Base-by-base conservation (phyloP, 805 yeast genomes). In the Kodamaea hsintzibuensis region DNA sequence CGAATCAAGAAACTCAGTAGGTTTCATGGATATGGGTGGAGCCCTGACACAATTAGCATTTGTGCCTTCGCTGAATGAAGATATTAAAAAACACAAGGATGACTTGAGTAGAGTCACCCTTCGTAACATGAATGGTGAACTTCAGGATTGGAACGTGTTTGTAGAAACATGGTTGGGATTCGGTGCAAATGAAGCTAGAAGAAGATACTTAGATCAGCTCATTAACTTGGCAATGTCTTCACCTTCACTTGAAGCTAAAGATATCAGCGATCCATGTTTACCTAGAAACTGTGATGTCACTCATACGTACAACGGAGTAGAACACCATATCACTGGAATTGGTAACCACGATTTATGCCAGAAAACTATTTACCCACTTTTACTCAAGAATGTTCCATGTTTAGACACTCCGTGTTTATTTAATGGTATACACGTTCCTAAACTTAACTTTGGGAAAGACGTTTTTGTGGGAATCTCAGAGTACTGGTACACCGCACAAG, bases 11-110 rank as follows among this genome's bases (percentile, higher is more conserved):
- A 39, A 33, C 30, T 84, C 96, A 0, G 86, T 81, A 59, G 99
- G 99, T 3, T 93, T 95, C 62, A 88, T 95, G 93, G 99, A 95
- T 69, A 95, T 95, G 99, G 99, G 99, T 13, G 99, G 99, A 12
- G 99, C 99, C 0, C 91, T 97, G 1, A 91, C 97, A 0, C 99
- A 95, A 66, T 82, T 95, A 18, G 96, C 98, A 7, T 95, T 92
- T 78, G 91, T 89, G 7, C 98, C 98, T 0, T 80, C 84, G 2
- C 78, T 80, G 42, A 57, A 63, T 3, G 74, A 79, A n/a, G 91
- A 90, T 56, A 69, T 87, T 7, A 70, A 67, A 22, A 80, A 79
- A 57, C 96, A 91, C 67, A 66, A 72, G 42, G 92, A 92, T 51
- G 96, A 91, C 66, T 78, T 92, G 52, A 82, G 86, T 27, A 78